These are phyloP conservation scores for Boletus vermiculosoides DNA, from an alignment of 768 basidiomycete species.

Conservation along the genomic window DNA sequence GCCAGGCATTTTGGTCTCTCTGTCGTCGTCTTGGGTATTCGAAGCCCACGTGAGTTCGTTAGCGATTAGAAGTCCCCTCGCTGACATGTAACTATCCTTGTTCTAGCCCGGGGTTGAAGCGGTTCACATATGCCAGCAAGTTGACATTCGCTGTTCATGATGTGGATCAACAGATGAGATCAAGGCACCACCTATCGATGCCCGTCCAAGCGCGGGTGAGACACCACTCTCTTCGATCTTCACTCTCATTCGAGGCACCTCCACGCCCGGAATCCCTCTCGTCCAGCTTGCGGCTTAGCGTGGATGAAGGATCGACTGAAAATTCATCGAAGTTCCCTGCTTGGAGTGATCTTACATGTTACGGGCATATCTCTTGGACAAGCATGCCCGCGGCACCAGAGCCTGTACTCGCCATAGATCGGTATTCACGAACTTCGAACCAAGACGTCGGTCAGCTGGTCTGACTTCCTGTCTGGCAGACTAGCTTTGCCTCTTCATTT, in stretches of 20 bases:
- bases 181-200: not conserved
- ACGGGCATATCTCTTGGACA: not conserved
- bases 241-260: not conserved
- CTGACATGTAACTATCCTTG: not conserved
- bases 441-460: not conserved
- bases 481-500: not conserved
- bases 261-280: not conserved
- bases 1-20: slow-evolving; percentile 23
- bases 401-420: not conserved
- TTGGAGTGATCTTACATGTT: not conserved
- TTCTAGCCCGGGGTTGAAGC: not conserved
- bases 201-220: not conserved
- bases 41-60: too few species aligned
- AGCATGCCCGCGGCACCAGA: not conserved
- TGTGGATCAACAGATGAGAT: not conserved
- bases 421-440: not conserved
- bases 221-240: not conserved
- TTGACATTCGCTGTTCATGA: not conserved
- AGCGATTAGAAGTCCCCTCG: not conserved
- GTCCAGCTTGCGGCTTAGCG: not conserved
- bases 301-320: not conserved
- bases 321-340: not conserved
- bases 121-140: not conserved
- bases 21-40: slow-evolving; percentile 13
- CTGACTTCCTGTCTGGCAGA: not conserved